phyloP scores from a whole-genome alignment of 805 yeast species.

The Scheffersomyces stipitis region DNA sequence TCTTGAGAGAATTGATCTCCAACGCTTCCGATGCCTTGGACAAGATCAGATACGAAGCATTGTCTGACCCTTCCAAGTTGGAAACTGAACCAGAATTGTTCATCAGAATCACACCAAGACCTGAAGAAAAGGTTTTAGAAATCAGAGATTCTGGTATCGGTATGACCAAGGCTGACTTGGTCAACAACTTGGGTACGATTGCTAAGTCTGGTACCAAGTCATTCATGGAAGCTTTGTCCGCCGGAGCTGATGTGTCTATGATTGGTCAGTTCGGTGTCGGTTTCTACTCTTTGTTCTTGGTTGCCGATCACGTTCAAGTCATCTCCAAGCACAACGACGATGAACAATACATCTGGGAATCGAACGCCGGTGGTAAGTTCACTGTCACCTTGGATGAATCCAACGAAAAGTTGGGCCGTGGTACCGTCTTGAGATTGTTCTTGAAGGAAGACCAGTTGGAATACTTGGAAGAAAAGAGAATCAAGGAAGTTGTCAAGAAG shows the following conservation, averaged over 20 bases:
- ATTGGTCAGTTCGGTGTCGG: conserved; percentile 99
- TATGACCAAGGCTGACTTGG: conserved; percentile 99
- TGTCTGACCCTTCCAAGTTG: conserved; percentile 86
- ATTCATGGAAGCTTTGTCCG: conserved; percentile 98
- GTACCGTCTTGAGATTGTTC: conserved; percentile 93
- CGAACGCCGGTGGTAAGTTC: conserved; percentile 99
- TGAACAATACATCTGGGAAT: conserved; percentile 99
- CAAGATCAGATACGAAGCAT: conserved; percentile 95
- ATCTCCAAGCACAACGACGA: conserved; percentile 98
- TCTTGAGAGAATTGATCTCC: conserved; percentile 97
- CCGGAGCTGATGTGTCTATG: conserved; percentile 99
- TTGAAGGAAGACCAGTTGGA: conserved; percentile 98
- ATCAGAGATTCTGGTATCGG: conserved; percentile 99
- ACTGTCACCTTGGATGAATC: conserved; percentile 88
- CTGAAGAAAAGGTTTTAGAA: conserved; percentile 91
- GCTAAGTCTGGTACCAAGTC: conserved; percentile 99
- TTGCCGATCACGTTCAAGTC: conserved; percentile 98
- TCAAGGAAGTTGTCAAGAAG: conserved; percentile 98
- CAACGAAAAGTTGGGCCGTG: conserved; percentile 88
- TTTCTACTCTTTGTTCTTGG: conserved; percentile 98
- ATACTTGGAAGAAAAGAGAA: conserved; percentile 98
- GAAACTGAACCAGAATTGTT: conserved; percentile 95
- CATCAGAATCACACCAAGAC: conserved; percentile 96
- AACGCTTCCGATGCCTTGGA: conserved; percentile 99
- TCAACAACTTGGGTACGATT: conserved; percentile 98